phyloP scores from a whole-genome alignment of 768 basidiomycete species.

The Suillus discolor region DNA sequence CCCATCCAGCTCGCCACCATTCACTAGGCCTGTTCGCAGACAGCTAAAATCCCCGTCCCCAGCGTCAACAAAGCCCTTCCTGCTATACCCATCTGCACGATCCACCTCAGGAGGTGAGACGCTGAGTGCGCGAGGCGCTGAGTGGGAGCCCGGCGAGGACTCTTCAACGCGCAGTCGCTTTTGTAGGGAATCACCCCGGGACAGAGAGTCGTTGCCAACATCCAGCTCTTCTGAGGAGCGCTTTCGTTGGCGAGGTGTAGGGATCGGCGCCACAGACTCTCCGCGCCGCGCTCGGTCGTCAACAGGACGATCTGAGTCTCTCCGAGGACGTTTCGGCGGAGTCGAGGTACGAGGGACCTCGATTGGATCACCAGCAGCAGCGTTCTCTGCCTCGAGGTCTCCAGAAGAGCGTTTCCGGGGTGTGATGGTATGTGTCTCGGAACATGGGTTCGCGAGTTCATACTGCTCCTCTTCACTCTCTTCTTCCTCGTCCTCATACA shows the following conservation, averaged over 20 bases:
- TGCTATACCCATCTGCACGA: constrained; percentile 9
- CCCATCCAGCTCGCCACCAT: constrained; percentile 33
- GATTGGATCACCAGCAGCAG: background rate
- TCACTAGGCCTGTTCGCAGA: constrained; percentile 31
- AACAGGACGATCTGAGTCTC: constrained; percentile 15
- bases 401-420: constrained; percentile 40
- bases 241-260: constrained; percentile 39
- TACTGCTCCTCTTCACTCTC: constrained; percentile 26
- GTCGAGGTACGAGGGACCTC: constrained; percentile 27
- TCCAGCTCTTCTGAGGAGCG: constrained; percentile 55
- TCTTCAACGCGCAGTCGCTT: constrained; percentile 32
- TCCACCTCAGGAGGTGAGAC: constrained; percentile 19
- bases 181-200: constrained; percentile 18
- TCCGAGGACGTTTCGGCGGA: constrained; percentile 44
- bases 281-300: constrained; percentile 6
- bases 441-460: constrained; percentile 11
- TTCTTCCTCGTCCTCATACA: constrained; percentile 36
- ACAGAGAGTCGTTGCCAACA: constrained; percentile 15
- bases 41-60: constrained; percentile 13
- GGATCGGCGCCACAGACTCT: background rate
- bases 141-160: constrained; percentile 3
- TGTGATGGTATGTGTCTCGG: constrained; percentile 17
- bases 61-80: constrained; percentile 16
- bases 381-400: constrained; percentile 36
- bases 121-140: constrained; percentile 16